A percentile compares a stretch with the other conserved stretches of the same genome.
Evolutionary conservation across 495 filamentous ascomycete species (phyloP).

Genomic region (Aspergillus nanangensis): DNA sequence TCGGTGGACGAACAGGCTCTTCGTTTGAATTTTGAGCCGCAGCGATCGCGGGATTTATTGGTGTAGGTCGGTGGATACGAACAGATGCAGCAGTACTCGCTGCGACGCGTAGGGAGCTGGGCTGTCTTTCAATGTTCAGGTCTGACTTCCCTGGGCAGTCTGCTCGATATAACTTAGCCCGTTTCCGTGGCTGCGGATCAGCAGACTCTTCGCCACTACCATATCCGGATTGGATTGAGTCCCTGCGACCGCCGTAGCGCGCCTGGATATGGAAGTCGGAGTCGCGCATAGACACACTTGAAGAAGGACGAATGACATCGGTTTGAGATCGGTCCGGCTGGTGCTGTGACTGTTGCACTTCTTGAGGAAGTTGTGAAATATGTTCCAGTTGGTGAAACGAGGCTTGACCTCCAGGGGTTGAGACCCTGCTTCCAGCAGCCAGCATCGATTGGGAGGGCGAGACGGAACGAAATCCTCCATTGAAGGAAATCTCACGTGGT

Average conservation of each 20-base stretch:
- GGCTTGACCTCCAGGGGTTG: slow-evolving; percentile 29
- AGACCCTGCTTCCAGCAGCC: slow-evolving; percentile 28
- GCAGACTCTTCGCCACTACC: slow-evolving; percentile 64
- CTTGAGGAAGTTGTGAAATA: slow-evolving; percentile 1
- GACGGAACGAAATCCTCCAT: slow-evolving; percentile 27
- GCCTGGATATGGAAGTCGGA: slow-evolving; percentile 27
- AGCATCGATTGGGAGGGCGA: slow-evolving; percentile 35
- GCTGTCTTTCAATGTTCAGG: slow-evolving; percentile 60
- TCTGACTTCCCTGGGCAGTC: slow-evolving; percentile 63
- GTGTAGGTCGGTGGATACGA: slow-evolving; percentile 75
- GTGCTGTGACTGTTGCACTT: slow-evolving; percentile 9
- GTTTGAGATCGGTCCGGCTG: slow-evolving; percentile 21
- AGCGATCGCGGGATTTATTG: slow-evolving; percentile 49
- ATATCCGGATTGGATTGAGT: slow-evolving; percentile 54
- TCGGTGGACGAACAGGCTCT: slow-evolving; percentile 75
- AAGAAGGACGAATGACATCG: slow-evolving; percentile 41
- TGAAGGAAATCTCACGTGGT: slow-evolving; percentile 35
- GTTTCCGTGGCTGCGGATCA: slow-evolving; percentile 60
- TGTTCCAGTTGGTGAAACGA: slow-evolving; percentile 17
- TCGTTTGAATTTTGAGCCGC: slow-evolving; percentile 55
- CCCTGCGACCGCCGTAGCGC: slow-evolving; percentile 25
- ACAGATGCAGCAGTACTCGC: slow-evolving; percentile 85
- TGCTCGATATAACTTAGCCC: slow-evolving; percentile 65
- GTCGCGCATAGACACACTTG: slow-evolving; percentile 44
- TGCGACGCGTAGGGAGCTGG: slow-evolving; percentile 78